phyloP scores from a whole-genome alignment of 495 filamentous ascomycete species.

The Talaromyces liani region DNA sequence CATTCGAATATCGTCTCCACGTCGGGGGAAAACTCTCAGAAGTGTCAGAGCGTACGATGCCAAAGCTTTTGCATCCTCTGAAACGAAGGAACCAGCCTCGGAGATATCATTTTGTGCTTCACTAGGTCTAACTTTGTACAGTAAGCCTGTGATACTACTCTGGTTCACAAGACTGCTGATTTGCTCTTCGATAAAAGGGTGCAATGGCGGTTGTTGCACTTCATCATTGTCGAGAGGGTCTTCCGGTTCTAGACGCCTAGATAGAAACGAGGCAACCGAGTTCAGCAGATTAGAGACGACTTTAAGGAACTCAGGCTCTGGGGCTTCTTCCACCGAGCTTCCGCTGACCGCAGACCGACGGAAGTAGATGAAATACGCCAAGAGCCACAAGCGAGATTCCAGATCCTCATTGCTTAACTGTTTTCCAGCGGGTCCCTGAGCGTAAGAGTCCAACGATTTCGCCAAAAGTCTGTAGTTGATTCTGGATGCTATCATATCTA shows the following conservation, averaged over 20 bases:
- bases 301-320: conserved; percentile 54
- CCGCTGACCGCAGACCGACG: conserved; percentile 45
- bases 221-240: conserved; percentile 16
- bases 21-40: conserved; percentile 74
- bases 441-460: conserved; percentile 29
- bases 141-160: conserved; percentile 51
- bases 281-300: conserved; percentile 58
- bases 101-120: conserved; percentile 19
- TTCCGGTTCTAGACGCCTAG: conserved; percentile 42
- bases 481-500: conserved; percentile 38
- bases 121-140: conserved; percentile 35
- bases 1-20: conserved; percentile 88
- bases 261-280: conserved; percentile 53
- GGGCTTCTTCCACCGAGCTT: conserved; percentile 28
- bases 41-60: conserved; percentile 85
- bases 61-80: conserved; percentile 61
- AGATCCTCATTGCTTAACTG: conserved; percentile 16
- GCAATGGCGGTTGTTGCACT: conserved; percentile 28
- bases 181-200: conserved; percentile 51
- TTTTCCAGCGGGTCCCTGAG: conserved; percentile 10
- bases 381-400: conserved; percentile 57
- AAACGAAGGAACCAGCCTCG: conserved; percentile 21
- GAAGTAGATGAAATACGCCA: conserved; percentile 75
- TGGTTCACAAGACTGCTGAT: conserved; percentile 59
- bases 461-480: conserved; percentile 50